These are phyloP conservation scores for Scenedesmus sp. DNA, from an alignment of 163 green algal genomes.

Conservation along the genomic window DNA sequence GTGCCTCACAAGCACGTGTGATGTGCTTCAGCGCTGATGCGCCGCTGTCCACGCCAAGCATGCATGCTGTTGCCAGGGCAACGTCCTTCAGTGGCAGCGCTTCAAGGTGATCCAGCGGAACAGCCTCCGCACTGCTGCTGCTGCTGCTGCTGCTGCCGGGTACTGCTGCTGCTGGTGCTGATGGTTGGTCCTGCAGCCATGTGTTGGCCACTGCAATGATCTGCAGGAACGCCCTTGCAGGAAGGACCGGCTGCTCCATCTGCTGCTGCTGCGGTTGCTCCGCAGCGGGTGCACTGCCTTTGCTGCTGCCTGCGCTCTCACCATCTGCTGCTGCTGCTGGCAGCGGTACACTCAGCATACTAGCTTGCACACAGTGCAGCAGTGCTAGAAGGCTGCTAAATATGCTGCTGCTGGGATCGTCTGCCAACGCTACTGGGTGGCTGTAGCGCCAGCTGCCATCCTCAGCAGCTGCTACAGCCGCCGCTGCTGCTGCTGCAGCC, in stretches of 20 bases:
- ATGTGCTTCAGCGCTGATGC: constrained; percentile 19
- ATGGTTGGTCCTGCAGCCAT: background rate
- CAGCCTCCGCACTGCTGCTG: background rate
- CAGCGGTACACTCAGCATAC: background rate
- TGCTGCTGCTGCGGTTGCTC: constrained; percentile 14
- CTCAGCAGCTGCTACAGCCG: background rate
- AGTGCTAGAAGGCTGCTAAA: constrained; percentile 7
- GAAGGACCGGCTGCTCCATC: constrained; percentile 9
- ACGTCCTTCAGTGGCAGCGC: background rate
- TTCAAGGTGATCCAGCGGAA: background rate
- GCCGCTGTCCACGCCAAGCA: background rate
- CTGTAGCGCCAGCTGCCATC: constrained; percentile 14
- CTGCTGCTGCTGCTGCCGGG: background rate
- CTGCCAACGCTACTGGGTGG: constrained; percentile 7
- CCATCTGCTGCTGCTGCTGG: background rate
- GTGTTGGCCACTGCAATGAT: constrained; percentile 7
- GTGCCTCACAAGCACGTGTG: background rate
- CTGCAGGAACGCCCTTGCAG: constrained; percentile 23
- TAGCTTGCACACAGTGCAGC: constrained; percentile 23
- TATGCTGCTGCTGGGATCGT: constrained; percentile 8
- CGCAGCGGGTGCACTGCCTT: background rate
- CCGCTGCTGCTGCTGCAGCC: constrained; percentile 5
- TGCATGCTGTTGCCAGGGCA: background rate
- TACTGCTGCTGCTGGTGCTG: background rate
- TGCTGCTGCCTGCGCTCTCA: background rate